Percentiles rank a stretch among this genome's conserved stretches.
Evolutionary conservation across 2,329 filamentous ascomycete genomes (phyloP).

Genomic region (Talaromyces sp.): DNA sequence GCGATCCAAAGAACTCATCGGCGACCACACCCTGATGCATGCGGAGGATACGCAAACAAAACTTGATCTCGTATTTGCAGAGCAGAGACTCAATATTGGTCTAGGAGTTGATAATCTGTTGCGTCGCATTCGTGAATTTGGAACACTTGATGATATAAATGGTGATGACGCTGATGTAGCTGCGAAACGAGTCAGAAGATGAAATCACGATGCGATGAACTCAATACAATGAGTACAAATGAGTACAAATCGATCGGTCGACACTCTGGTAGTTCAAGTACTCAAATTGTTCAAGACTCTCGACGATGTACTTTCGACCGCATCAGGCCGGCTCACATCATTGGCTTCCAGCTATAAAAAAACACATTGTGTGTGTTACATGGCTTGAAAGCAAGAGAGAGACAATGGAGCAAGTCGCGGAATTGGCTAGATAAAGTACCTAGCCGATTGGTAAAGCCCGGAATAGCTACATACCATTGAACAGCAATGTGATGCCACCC

Average conservation of each 20-base stretch:
- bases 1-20: slow-evolving; percentile 31
- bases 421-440: background rate
- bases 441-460: background rate
- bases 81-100: slow-evolving; percentile 34
- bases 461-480: no score
- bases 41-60: slow-evolving; percentile 36
- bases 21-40: slow-evolving; percentile 34
- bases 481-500: no score
- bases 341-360: background rate
- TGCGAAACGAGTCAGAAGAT: slow-evolving; percentile 20
- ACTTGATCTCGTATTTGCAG: slow-evolving; percentile 35
- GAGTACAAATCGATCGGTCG: no score
- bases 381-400: background rate
- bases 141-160: slow-evolving; percentile 22
- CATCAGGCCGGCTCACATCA: background rate
- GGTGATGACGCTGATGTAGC: slow-evolving; percentile 20
- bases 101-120: slow-evolving; percentile 33
- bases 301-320: background rate
- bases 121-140: slow-evolving; percentile 31
- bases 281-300: no score
- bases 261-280: no score
- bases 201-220: background rate
- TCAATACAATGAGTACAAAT: background rate
- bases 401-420: background rate
- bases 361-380: background rate